Evolutionary conservation across 2,329 filamentous ascomycete species (phyloP).

Genomic region (Cladorrhinum sp.): DNA sequence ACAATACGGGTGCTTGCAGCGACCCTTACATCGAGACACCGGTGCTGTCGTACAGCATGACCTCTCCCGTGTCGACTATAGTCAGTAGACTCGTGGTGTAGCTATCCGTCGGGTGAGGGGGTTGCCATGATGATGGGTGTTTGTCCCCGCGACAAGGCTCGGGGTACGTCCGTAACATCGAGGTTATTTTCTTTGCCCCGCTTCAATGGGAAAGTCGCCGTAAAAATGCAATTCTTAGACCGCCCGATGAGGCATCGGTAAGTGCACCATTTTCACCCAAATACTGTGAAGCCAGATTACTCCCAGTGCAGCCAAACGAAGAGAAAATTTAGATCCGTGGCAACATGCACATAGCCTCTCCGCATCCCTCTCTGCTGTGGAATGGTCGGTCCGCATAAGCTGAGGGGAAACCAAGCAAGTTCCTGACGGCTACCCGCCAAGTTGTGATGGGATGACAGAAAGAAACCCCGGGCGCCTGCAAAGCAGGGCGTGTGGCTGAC

Average conservation of each 20-base stretch:
- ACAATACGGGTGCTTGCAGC: neutral
- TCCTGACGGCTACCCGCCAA: conserved; percentile 19
- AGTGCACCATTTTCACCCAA: neutral
- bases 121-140: neutral
- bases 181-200: neutral
- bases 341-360: neutral
- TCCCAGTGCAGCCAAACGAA: neutral
- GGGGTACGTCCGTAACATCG: neutral
- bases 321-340: neutral
- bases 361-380: neutral
- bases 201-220: neutral
- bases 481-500: conserved; percentile 22
- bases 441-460: conserved; percentile 16
- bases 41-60: neutral
- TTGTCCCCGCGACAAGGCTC: neutral
- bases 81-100: neutral
- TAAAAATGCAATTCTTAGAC: neutral
- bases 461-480: conserved; percentile 5
- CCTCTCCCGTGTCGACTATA: neutral
- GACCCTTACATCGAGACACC: conserved; percentile 13
- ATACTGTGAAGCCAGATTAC: neutral
- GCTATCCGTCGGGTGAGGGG: neutral
- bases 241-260: neutral
- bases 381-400: neutral
- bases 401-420: conserved; percentile 6